phyloP scores from a whole-genome alignment of 129 eudicot species.

The Tagetes patula region DNA sequence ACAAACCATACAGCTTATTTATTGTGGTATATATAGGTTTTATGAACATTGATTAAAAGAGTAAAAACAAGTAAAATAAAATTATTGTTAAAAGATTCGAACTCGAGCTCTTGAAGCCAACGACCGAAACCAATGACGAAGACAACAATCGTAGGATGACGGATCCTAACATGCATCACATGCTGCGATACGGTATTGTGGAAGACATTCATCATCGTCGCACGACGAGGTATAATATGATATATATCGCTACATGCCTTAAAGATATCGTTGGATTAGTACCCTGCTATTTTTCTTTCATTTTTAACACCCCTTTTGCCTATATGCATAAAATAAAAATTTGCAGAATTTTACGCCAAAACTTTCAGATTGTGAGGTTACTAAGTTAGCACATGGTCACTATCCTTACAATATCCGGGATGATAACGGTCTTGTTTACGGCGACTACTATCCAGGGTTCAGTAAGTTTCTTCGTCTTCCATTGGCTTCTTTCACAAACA shows the following conservation, averaged over 20 bases:
- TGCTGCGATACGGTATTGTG: no score
- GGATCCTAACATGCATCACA: no score
- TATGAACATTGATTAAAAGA: no score
- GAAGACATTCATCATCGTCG: no score
- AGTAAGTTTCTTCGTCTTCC: slow-evolving; percentile 16
- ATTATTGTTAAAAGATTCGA: no score
- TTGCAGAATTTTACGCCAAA: slow-evolving; percentile 23
- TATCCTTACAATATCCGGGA: background rate
- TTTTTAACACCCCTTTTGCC: slow-evolving; percentile 4
- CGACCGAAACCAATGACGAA: no score
- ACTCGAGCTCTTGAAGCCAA: no score
- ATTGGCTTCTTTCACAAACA: background rate
- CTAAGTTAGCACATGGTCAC: slow-evolving; percentile 13
- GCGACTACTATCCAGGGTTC: background rate
- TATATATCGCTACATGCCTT: background rate
- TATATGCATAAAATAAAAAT: background rate
- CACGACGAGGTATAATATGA: slow-evolving; percentile 6
- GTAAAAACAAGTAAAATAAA: no score
- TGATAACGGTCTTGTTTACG: slow-evolving; percentile 1
- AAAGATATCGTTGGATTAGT: background rate
- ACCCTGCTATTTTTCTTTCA: background rate
- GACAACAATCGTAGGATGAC: no score
- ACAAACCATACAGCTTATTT: no score
- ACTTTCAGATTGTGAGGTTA: slow-evolving; percentile 23
- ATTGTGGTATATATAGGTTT: no score